Percentiles rank a stretch among this genome's conserved stretches.
phyloP scores from a whole-genome alignment of 345 rosid genomes.

The Populus euphratica region DNA sequence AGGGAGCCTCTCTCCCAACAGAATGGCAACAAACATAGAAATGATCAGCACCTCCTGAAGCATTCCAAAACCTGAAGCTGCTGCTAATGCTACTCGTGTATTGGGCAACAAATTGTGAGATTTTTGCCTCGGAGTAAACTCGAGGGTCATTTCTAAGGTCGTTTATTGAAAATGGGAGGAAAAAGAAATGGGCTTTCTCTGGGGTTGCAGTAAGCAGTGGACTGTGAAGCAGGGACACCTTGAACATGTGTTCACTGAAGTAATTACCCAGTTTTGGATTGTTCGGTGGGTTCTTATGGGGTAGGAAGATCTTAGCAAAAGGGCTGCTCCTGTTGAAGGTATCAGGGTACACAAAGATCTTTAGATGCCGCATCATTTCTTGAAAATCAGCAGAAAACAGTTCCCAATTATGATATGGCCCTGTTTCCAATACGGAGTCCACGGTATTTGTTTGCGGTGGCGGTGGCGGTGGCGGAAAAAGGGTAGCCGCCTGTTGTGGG shows the following conservation, averaged over 20 bases:
- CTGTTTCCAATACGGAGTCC: neutral
- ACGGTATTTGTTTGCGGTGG: neutral
- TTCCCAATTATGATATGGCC: constrained; percentile 42
- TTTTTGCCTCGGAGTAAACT: constrained; percentile 30
- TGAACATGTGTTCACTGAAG: constrained; percentile 52
- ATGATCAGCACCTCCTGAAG: constrained; percentile 42
- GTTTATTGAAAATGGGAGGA: constrained; percentile 45
- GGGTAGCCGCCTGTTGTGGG: neutral
- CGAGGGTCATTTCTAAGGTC: constrained; percentile 42
- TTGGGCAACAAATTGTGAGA: constrained; percentile 28
- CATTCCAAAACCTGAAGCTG: constrained; percentile 36
- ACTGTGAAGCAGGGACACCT: constrained; percentile 36
- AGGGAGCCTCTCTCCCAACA: constrained; percentile 34
- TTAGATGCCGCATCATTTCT: constrained; percentile 38
- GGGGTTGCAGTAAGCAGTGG: constrained; percentile 27
- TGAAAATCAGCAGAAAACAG: constrained; percentile 32
- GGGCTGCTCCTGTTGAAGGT: constrained; percentile 15
- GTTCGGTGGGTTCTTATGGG: constrained; percentile 28
- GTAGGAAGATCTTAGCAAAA: constrained; percentile 35
- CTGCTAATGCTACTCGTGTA: constrained; percentile 18
- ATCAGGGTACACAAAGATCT: constrained; percentile 40
- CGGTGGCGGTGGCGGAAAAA: neutral
- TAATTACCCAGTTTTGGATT: constrained; percentile 41
- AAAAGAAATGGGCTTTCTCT: constrained; percentile 37
- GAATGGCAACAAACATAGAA: constrained; percentile 46